phyloP scores from a whole-genome alignment of 1,284 basidiomycete species.

The Cryptococcus maquisensis region DNA sequence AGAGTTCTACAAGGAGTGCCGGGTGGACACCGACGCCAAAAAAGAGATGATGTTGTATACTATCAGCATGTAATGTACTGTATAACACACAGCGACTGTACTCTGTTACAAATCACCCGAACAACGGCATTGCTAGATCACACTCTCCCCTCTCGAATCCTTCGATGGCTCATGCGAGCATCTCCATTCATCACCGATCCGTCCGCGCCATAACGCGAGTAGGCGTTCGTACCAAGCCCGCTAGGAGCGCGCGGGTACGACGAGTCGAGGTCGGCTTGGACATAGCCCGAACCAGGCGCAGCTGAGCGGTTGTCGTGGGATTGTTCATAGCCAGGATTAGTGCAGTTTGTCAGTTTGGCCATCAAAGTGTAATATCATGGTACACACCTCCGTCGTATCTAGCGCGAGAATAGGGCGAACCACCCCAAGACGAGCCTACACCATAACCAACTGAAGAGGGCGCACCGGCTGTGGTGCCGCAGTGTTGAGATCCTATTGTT shows the following conservation, averaged over 20 bases:
- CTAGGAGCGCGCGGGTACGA: slow-evolving; percentile 25
- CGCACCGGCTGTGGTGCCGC: neutral
- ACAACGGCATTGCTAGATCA: too few species aligned
- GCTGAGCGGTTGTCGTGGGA: slow-evolving; percentile 4
- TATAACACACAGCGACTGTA: neutral
- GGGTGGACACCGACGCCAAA: slow-evolving; percentile 76
- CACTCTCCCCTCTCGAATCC: slow-evolving; percentile 24
- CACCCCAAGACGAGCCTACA: slow-evolving; percentile 20
- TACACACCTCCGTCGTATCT: slow-evolving; percentile 39
- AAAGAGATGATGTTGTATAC: slow-evolving; percentile 4
- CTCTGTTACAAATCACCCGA: neutral
- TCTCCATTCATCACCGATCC: slow-evolving; percentile 5
- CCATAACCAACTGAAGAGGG: slow-evolving; percentile 4
- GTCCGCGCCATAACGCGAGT: slow-evolving; percentile 21
- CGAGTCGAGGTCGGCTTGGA: slow-evolving; percentile 37
- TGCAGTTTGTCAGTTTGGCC: slow-evolving; percentile 3
- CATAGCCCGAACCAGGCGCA: slow-evolving; percentile 8
- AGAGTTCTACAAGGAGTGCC: slow-evolving; percentile 57
- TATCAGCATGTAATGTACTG: neutral
- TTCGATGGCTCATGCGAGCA: slow-evolving; percentile 13
- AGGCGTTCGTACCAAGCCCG: slow-evolving; percentile 18
- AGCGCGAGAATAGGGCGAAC: slow-evolving; percentile 17
- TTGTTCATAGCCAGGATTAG: neutral
- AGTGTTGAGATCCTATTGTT: slow-evolving; percentile 2
- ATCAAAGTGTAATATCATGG: neutral